Base-by-base conservation (phyloP, 148 eudicot genomes). In the Chenopodium suecicum region DNA sequence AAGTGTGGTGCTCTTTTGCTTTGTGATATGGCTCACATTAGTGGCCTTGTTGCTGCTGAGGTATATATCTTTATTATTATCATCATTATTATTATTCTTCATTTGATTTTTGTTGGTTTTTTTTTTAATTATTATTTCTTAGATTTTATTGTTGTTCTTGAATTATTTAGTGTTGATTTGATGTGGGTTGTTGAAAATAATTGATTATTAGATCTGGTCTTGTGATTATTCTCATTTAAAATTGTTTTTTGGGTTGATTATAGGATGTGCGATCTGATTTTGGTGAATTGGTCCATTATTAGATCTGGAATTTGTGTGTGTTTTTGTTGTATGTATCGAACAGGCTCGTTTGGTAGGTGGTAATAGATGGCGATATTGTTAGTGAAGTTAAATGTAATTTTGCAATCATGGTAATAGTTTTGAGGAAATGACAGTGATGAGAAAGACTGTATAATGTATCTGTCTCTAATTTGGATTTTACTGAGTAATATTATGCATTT, bases 21-120 rank as follows among this genome's bases (percentile, higher is more conserved):
- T 0, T 94, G 98, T 85, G 99, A 96, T 83, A 96, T 96, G 99
- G 98, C 99, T 78, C 99, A 96, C 78, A 96, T 96, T 56, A 94
- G 98, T 89, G 99, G 99, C 31, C 98, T 96, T 85, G 98, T 97
- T 84, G 99, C 99, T 89, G 98, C 99, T 78, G 88, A 97, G 99
- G 99, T 97, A 92, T 77, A 60, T 19, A 0, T 4, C 16, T 56
- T 2, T 56, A 14, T 4, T 56, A 27, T 27, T 19, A 3, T 19
- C 17, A 1, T 16, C 6, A 2, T 19, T 23, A 1, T 52, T 4
- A 7, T 58, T 41, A 41, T 41, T 41, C 4, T 4, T 56, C 62
- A 14, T 19, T 23, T 67, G 3, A 0, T 50, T 46, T 48, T 23
- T 25, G 41, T 4, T 44, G 12, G 17, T 9, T 48, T 64, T 25